These are phyloP conservation scores for Chlorociboria aeruginascens DNA, from an alignment of 495 filamentous ascomycete species.

Conservation along the genomic window DNA sequence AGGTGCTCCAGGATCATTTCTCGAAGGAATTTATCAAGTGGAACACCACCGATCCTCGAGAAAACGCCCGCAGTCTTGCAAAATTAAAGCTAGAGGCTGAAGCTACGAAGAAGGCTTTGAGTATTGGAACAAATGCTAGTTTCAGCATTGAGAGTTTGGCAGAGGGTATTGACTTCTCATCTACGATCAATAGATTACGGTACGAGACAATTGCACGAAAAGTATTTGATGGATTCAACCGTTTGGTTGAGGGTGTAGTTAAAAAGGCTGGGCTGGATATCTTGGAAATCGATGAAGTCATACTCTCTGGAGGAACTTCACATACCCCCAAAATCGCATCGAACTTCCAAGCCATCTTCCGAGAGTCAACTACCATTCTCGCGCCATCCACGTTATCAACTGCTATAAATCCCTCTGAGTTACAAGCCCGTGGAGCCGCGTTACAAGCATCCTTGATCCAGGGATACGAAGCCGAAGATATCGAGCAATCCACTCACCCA, in stretches of 20 bases:
- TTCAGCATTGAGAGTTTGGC: slow-evolving; percentile 83
- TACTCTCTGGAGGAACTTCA: slow-evolving; percentile 82
- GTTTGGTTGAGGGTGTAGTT: slow-evolving; percentile 69
- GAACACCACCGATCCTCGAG: slow-evolving; percentile 75
- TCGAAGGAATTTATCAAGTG: slow-evolving; percentile 98
- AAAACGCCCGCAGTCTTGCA: slow-evolving; percentile 66
- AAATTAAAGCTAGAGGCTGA: slow-evolving; percentile 91
- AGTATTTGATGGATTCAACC: slow-evolving; percentile 76
- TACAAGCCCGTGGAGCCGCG: slow-evolving; percentile 79
- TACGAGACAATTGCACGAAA: slow-evolving; percentile 83
- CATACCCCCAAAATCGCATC: slow-evolving; percentile 88
- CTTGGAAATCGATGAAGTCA: slow-evolving; percentile 88
- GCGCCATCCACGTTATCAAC: slow-evolving; percentile 64
- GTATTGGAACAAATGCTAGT: slow-evolving; percentile 72
- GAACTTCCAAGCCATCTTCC: slow-evolving; percentile 67
- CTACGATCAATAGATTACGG: slow-evolving; percentile 82
- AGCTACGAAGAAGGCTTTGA: slow-evolving; percentile 78
- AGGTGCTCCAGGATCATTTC: slow-evolving; percentile 88
- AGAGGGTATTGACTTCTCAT: slow-evolving; percentile 81
- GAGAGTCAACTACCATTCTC: slow-evolving; percentile 62
- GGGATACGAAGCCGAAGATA: slow-evolving; percentile 86
- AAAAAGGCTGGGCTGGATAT: slow-evolving; percentile 89
- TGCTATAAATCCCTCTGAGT: slow-evolving; percentile 88
- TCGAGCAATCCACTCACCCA: slow-evolving; percentile 90
- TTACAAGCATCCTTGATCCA: slow-evolving; percentile 88